These are phyloP conservation scores for Hericium erinaceus DNA, from an alignment of 768 basidiomycete genomes.

Conservation along the genomic window DNA sequence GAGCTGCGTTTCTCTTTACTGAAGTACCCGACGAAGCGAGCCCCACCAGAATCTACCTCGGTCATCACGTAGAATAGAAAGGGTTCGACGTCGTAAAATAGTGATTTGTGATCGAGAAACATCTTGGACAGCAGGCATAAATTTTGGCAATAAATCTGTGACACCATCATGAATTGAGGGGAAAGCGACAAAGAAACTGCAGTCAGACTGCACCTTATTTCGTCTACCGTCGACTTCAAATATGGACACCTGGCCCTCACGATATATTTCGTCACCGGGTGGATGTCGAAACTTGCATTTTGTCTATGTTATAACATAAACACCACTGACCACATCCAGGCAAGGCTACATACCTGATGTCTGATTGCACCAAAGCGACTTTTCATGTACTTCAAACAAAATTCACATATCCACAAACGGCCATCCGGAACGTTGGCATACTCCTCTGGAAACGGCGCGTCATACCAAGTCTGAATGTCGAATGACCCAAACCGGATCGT, in stretches of 20 bases:
- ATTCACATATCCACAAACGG: constrained; percentile 93
- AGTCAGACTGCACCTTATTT: constrained; percentile 60
- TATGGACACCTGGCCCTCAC: constrained; percentile 80
- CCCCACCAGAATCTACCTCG: constrained; percentile 80
- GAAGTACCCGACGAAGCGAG: constrained; percentile 96
- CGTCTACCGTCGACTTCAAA: constrained; percentile 98
- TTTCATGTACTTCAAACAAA: constrained; percentile 97
- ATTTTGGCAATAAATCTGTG: constrained; percentile 96
- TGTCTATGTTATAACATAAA: constrained; percentile 37
- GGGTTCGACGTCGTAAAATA: constrained; percentile 98
- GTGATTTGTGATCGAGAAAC: constrained; percentile 98
- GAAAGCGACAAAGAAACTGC: no score
- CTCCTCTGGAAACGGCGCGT: constrained; percentile 97
- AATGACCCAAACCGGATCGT: constrained; percentile 83
- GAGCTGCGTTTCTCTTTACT: constrained; percentile 97
- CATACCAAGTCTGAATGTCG: constrained; percentile 98
- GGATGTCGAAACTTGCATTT: constrained; percentile 95
- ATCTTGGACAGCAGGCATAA: constrained; percentile 95
- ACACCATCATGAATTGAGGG: background rate
- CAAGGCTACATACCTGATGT: constrained; percentile 56
- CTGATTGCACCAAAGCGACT: constrained; percentile 77
- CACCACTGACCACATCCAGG: background rate
- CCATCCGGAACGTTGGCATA: constrained; percentile 90
- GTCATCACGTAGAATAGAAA: constrained; percentile 99
- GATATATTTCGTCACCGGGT: constrained; percentile 96